Conservation (phyloP, 495 filamentous ascomycete genomes). For the Physcia stellaris region DNA sequence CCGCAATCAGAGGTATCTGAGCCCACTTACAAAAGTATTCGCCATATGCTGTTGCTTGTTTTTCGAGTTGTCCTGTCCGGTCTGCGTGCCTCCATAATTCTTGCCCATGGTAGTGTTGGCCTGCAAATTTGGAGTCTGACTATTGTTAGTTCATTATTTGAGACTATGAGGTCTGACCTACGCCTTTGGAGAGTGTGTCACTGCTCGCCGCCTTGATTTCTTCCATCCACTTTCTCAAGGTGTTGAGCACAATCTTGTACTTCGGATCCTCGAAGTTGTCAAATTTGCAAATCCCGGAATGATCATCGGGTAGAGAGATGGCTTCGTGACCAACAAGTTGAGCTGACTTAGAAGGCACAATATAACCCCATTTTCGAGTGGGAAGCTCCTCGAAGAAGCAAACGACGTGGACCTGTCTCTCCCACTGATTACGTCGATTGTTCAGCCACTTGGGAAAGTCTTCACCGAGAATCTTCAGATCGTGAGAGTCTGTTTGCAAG, state of each 20-base stretch:
- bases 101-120: not conserved
- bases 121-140: not conserved
- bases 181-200: not conserved
- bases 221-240: conserved; percentile 4
- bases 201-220: not conserved
- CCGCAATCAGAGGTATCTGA: not conserved
- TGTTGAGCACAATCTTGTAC: conserved; percentile 1
- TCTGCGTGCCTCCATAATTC: not conserved
- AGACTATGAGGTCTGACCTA: not conserved
- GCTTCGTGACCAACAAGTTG: not conserved
- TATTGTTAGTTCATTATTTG: not conserved
- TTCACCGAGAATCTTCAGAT: not conserved
- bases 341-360: conserved; percentile 1
- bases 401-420: conserved; percentile 1
- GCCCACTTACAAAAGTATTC: not conserved
- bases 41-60: not conserved
- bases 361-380: not conserved
- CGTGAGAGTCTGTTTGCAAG: not conserved
- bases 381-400: conserved; percentile 4
- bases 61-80: not conserved
- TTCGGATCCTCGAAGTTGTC: conserved; percentile 1
- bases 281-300: conserved; percentile 4
- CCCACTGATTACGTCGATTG: not conserved
- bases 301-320: not conserved
- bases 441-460: conserved; percentile 2